Evolutionary conservation across 106 monocot genomes (phyloP).

Genomic region (Dioscorea alata): DNA sequence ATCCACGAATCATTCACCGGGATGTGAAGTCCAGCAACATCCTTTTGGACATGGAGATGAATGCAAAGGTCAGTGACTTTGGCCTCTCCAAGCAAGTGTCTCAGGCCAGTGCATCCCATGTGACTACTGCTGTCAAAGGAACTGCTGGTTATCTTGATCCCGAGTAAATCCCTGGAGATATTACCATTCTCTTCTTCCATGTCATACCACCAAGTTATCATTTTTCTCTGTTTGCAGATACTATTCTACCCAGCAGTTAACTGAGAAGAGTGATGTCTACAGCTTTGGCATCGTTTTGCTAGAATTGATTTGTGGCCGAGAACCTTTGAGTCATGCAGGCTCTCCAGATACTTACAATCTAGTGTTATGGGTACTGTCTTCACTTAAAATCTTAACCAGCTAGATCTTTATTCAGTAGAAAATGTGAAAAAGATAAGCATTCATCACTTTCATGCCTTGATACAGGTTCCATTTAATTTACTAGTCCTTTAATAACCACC

Average conservation of each 20-base stretch:
- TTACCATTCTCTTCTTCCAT: background rate
- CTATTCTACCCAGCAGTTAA: constrained; percentile 37
- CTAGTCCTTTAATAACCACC: no score
- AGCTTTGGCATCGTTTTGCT: constrained; percentile 57
- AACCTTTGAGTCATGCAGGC: constrained; percentile 46
- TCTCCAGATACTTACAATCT: constrained; percentile 50
- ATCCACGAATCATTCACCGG: constrained; percentile 38
- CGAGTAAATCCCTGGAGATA: constrained; percentile 14
- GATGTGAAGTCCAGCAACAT: constrained; percentile 51
- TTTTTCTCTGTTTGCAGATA: constrained; percentile 23
- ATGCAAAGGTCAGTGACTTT: constrained; percentile 39
- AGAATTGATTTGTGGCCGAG: constrained; percentile 50
- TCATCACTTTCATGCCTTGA: no score
- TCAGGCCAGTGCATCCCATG: constrained; percentile 27
- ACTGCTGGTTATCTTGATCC: constrained; percentile 45
- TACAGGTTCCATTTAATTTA: no score
- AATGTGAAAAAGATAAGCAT: no score
- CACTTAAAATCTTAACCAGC: background rate
- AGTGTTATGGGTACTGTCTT: constrained; percentile 43
- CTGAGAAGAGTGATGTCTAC: constrained; percentile 57
- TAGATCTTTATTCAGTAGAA: no score
- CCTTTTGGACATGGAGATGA: constrained; percentile 34
- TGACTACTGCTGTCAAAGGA: constrained; percentile 38
- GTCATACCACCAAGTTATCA: background rate
- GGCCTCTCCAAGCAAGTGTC: constrained; percentile 30